Percentiles rank a stretch among this genome's conserved stretches.
phyloP scores from a whole-genome alignment of 1,284 basidiomycete species.

The Cutaneotrichosporon spelunceum region DNA sequence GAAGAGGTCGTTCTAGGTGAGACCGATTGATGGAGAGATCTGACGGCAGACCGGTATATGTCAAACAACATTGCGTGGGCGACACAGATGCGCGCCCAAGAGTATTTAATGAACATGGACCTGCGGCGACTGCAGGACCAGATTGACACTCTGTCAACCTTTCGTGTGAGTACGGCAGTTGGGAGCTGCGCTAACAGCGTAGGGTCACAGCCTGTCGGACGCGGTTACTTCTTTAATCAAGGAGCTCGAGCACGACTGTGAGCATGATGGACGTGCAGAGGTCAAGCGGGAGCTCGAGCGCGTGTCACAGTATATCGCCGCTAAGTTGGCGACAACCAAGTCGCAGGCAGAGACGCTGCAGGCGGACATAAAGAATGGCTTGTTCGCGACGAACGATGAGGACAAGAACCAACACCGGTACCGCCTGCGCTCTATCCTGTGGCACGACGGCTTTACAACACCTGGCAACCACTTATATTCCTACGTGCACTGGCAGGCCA shows the following conservation, averaged over 20 bases:
- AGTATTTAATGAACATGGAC: slow-evolving; percentile 33
- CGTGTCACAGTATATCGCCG: slow-evolving; percentile 17
- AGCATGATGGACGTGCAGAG: slow-evolving; percentile 25
- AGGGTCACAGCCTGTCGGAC: slow-evolving; percentile 18
- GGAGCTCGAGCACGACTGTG: slow-evolving; percentile 19
- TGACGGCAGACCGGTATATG: slow-evolving; percentile 40
- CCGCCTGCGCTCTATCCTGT: slow-evolving; percentile 34
- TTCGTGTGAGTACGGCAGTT: slow-evolving; percentile 26
- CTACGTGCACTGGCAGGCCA: slow-evolving; percentile 33
- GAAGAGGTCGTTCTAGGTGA: slow-evolving; percentile 38
- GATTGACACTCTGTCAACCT: slow-evolving; percentile 31
- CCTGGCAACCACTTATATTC: slow-evolving; percentile 38
- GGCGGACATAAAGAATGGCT: slow-evolving; percentile 16
- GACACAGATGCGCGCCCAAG: slow-evolving; percentile 37
- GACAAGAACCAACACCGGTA: slow-evolving; percentile 37
- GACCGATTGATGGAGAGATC: slow-evolving; percentile 6
- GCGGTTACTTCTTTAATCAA: slow-evolving; percentile 8
- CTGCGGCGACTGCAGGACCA: slow-evolving; percentile 34
- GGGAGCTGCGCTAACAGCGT: not conserved
- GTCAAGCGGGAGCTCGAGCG: slow-evolving; percentile 30
- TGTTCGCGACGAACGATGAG: slow-evolving; percentile 41
- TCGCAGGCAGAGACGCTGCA: slow-evolving; percentile 30
- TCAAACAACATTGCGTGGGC: slow-evolving; percentile 32
- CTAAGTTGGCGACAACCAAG: slow-evolving; percentile 27
- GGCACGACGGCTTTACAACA: slow-evolving; percentile 42